Evolutionary conservation across 768 basidiomycete species (phyloP), one percentile per base, ranked within the genome.

Genomic region (Epithele typhae): DNA sequence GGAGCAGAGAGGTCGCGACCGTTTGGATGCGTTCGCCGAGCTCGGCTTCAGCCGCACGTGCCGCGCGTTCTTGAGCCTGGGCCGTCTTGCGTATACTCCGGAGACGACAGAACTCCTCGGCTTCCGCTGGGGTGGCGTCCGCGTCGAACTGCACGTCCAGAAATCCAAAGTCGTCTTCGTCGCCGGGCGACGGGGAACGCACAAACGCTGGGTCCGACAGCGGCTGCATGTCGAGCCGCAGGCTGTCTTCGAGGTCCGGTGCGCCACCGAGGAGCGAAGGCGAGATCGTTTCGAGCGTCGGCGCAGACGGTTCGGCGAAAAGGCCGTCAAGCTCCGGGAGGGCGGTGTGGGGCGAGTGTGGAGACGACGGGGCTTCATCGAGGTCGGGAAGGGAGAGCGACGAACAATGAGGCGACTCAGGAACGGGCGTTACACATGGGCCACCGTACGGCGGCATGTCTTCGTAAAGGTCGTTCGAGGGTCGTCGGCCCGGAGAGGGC

Each of bases 1-100:
- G 74, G 45, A 75, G 59, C 12, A 76, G 64, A 18, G 59, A 57
- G 21, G 46, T 54, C 3, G 58, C 59, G 12, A 54, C 56, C 36
- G 53, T 53, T 10, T 51, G 55, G 18, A 64, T 61, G 30, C 59
- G 62, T 36, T 63, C 62, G 43, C 57, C 58, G 37, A 59, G 55
- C 37, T 60, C 59, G 12, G 59, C 51, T 27, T 62, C 58, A 30
- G 45, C 50, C 18, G 43, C 37, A 17, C 59, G 55, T 25, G 57
- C 57, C 1, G 53, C 51, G 19, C 58, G 56, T 38, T 62, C 60
- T 14, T 53, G 53, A 14, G 51, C 42, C 15, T 54, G 45, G 15
- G 56, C 55, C 21, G 38, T 32, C 17, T 53, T 49, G 24, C 58
- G 53, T 10, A 55, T 44, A 12, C 48, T 51, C 1, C 57, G 57